A percentile compares a stretch with the other conserved stretches of the same genome.
Evolutionary conservation across 345 rosid genomes (phyloP).

Genomic region (Physaria fendleri): DNA sequence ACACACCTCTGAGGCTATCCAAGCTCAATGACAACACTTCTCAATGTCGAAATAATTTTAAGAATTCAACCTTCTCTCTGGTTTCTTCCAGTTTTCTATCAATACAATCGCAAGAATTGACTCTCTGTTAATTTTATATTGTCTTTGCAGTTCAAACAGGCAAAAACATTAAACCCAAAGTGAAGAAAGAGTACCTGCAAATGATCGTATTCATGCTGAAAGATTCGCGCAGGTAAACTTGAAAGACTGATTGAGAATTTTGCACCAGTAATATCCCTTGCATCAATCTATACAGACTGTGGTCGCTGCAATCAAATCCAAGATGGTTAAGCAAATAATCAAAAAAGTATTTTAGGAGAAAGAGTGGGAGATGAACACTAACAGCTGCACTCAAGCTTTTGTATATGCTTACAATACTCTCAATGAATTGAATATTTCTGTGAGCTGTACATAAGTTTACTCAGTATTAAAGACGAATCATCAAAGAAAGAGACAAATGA

Average conservation of each 20-base stretch:
- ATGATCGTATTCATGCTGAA: slow-evolving; percentile 97
- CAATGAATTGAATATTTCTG: slow-evolving; percentile 48
- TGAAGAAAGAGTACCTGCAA: slow-evolving; percentile 52
- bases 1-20: too few species aligned
- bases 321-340: too few species aligned
- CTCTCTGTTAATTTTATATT: too few species aligned
- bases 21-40: not conserved
- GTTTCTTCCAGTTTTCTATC: not conserved
- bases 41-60: not conserved
- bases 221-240: slow-evolving; percentile 78
- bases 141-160: not conserved
- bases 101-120: too few species aligned
- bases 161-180: not conserved
- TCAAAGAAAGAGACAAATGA: not conserved
- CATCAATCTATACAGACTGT: slow-evolving; percentile 83
- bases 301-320: slow-evolving; percentile 73
- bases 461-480: not conserved
- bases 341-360: too few species aligned
- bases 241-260: slow-evolving; percentile 63
- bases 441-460: slow-evolving; percentile 36
- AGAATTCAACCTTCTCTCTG: not conserved
- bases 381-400: slow-evolving; percentile 55
- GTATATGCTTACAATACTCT: slow-evolving; percentile 54
- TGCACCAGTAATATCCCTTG: slow-evolving; percentile 64
- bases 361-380: slow-evolving; percentile 31